These are phyloP conservation scores for Naganishia kalamii DNA, from an alignment of 768 basidiomycete genomes.

Conservation along the genomic window DNA sequence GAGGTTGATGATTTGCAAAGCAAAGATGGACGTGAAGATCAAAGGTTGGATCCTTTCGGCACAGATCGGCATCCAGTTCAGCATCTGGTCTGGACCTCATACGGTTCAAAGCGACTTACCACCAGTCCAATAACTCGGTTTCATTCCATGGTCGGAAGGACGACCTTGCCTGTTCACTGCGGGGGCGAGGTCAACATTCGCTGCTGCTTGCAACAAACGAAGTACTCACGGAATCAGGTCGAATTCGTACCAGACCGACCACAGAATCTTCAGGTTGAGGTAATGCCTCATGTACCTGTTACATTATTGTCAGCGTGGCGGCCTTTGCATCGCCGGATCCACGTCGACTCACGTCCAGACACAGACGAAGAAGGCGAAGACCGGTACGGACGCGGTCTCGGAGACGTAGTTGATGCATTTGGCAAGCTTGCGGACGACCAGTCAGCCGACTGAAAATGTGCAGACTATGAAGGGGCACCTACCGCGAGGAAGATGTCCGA, in stretches of 20 bases:
- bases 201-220: background rate
- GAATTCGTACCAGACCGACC: constrained; percentile 76
- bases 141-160: constrained; percentile 51
- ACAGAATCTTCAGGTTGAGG: constrained; percentile 75
- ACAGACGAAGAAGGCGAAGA: constrained; percentile 61
- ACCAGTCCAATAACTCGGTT: constrained; percentile 61
- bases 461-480: constrained; percentile 38
- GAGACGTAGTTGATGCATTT: constrained; percentile 85
- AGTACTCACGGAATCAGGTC: constrained; percentile 61
- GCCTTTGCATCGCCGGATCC: background rate
- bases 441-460: background rate
- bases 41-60: constrained; percentile 64
- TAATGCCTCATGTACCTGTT: constrained; percentile 87
- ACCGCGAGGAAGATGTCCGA: constrained; percentile 84
- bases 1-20: constrained; percentile 75
- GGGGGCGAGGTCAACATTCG: background rate
- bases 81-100: background rate
- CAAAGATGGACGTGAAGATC: constrained; percentile 64
- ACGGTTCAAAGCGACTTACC: constrained; percentile 44
- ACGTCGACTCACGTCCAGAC: constrained; percentile 68
- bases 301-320: background rate
- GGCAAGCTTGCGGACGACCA: constrained; percentile 55
- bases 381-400: constrained; percentile 53
- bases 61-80: background rate
- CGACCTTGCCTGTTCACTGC: constrained; percentile 15